phyloP scores from a whole-genome alignment of 148 eudicot genomes.

The Diospyros lotus region DNA sequence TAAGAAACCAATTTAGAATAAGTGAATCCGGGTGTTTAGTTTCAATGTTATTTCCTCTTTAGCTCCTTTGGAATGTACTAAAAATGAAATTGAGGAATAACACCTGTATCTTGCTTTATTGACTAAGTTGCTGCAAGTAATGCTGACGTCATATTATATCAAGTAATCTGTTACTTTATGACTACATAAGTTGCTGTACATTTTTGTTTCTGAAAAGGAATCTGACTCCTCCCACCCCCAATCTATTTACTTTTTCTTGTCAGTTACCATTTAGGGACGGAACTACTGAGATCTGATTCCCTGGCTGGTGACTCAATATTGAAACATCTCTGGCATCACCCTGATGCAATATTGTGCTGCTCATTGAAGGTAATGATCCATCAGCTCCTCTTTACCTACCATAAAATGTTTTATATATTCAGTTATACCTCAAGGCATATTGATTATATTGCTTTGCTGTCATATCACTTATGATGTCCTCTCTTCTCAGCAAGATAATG shows the following conservation, averaged over 20 bases:
- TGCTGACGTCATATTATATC: not conserved
- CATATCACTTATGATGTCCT: not conserved
- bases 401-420: not conserved
- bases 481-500: not conserved
- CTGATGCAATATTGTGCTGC: slow-evolving; percentile 93
- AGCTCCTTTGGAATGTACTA: not conserved
- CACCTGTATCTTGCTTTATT: not conserved
- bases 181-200: not conserved
- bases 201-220: not conserved
- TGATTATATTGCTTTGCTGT: not conserved
- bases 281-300: slow-evolving; percentile 58
- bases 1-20: not conserved
- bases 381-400: not conserved
- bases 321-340: slow-evolving; percentile 93
- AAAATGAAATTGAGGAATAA: not conserved
- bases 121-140: not conserved
- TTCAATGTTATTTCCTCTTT: not conserved
- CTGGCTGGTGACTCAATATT: slow-evolving; percentile 51
- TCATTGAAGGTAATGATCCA: slow-evolving; percentile 64
- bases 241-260: slow-evolving; percentile 7
- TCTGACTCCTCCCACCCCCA: not conserved
- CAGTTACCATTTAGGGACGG: slow-evolving; percentile 76
- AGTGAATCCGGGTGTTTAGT: not conserved
- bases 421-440: not conserved
- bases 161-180: not conserved